Conservation (phyloP, 2,329 filamentous ascomycete species). For the Graphiopsis chlorocephala region DNA sequence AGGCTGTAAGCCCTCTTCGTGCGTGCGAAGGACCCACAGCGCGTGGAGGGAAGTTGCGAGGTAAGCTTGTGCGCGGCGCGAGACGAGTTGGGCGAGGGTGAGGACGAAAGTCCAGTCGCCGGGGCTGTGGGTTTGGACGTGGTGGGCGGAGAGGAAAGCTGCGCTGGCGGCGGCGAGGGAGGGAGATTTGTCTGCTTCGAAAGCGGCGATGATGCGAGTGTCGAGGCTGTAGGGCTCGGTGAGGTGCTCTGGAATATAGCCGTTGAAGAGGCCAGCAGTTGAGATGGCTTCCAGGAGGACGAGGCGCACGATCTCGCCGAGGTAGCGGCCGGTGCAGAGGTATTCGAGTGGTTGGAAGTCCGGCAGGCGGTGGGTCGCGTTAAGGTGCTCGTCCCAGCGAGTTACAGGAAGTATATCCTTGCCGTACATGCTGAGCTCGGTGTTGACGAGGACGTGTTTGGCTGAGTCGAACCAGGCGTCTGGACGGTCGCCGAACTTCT, state of each 20-base stretch:
- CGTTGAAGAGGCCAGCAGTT: conserved; percentile 55
- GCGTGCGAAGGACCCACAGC: conserved; percentile 54
- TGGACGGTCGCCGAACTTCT: conserved; percentile 57
- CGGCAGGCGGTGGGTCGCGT: conserved; percentile 54
- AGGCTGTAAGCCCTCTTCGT: conserved; percentile 44
- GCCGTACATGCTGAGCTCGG: conserved; percentile 65
- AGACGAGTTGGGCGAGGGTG: conserved; percentile 52
- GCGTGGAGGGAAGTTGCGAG: conserved; percentile 63
- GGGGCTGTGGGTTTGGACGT: conserved; percentile 43
- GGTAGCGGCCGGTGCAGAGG: conserved; percentile 61
- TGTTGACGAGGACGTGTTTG: conserved; percentile 63
- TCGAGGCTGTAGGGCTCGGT: conserved; percentile 58
- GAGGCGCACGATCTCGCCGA: conserved; percentile 62
- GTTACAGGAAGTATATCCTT: conserved; percentile 57
- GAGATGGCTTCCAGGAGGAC: conserved; percentile 60
- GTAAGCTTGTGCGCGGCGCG: conserved; percentile 59
- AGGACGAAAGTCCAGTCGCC: conserved; percentile 56
- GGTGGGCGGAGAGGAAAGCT: conserved; percentile 52
- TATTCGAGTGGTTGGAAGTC: conserved; percentile 66
- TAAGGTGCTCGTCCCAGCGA: conserved; percentile 61
- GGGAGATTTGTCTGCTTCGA: conserved; percentile 50
- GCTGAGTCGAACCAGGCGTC: conserved; percentile 55
- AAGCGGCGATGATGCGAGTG: conserved; percentile 56
- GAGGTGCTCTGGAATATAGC: conserved; percentile 53
- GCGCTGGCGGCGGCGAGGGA: conserved; percentile 40